Evolutionary conservation across 805 yeast species (phyloP), one percentile per base, ranked within the genome.

Genomic region (Torulaspora quercuum): DNA sequence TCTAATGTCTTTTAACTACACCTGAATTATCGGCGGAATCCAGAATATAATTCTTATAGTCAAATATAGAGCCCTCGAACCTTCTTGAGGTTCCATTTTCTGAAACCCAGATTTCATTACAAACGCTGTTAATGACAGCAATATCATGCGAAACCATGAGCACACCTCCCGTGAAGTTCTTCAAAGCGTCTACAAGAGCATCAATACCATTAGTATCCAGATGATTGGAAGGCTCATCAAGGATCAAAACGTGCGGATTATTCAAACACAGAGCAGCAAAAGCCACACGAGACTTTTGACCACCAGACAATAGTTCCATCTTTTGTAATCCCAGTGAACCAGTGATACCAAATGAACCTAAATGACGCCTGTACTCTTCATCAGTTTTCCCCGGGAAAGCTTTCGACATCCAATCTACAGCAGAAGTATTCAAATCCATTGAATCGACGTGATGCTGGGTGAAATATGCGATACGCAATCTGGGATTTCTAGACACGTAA

Each of bases 61-160:
- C 97, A 48, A 80, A 76, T 50, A 92, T 92, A 42, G 73, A 69
- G 50, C 98, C 99, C 37, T 65, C 69, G 68, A 85, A 85, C 61
- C 80, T 80, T 52, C 67, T 70, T 23, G 90, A 96, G 2, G 77
- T 70, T 39, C 90, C 92, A 39, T 78, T 73, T 58, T 92, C 98
- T 61, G 95, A 82, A 29, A 88, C 95, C 96, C 96, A 90, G 43
- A 92, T 85, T 61, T 92, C 95, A 41, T 83, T 80, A 69, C 97
- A 87, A 8, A 90, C 96, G 37, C 76, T 73, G 51, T 83, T 78
- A 53, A 92, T 92, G 57, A 90, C 83, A 18, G 88, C 70, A 28
- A 92, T 97, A 70, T 92, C 99, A 73, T 92, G 98, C 34, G 95
- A 84, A 41, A 92, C 98, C 96, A 92, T 88, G 51, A 92, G 72